Evolutionary conservation across 1,284 basidiomycete species (phyloP).

Genomic region (Nidula niveotomentosa): DNA sequence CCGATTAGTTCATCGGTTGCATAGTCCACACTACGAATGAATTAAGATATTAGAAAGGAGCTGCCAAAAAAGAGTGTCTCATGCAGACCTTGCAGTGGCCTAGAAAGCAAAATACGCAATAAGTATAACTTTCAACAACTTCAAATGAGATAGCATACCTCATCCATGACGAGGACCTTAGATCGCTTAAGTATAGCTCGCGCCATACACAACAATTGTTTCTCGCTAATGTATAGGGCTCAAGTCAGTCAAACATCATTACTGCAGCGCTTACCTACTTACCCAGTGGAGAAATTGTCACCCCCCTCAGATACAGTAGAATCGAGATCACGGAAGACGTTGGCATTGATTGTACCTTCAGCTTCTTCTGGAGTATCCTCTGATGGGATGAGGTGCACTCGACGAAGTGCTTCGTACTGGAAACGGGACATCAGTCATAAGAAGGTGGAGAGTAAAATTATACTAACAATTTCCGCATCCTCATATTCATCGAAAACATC

Average conservation of each 20-base stretch:
- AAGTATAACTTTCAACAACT: not conserved
- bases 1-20: constrained; percentile 76
- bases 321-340: constrained; percentile 87
- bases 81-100: constrained; percentile 15
- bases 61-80: not conserved
- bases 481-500: constrained; percentile 91
- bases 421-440: constrained; percentile 3
- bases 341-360: constrained; percentile 66
- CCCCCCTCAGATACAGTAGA: constrained; percentile 85
- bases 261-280: constrained; percentile 12
- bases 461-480: constrained; percentile 78
- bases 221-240: not conserved
- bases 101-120: not conserved
- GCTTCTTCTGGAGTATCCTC: constrained; percentile 50
- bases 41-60: constrained; percentile 1
- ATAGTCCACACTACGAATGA: constrained; percentile 33
- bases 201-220: constrained; percentile 32
- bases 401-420: constrained; percentile 83
- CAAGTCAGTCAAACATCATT: not conserved
- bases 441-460: not conserved
- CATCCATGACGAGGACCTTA: constrained; percentile 74
- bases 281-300: constrained; percentile 93
- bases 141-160: constrained; percentile 36
- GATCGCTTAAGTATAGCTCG: constrained; percentile 70
- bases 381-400: constrained; percentile 83